Base-by-base conservation (phyloP, 345 rosid species). In the Zanthoxylum bungeanum region DNA sequence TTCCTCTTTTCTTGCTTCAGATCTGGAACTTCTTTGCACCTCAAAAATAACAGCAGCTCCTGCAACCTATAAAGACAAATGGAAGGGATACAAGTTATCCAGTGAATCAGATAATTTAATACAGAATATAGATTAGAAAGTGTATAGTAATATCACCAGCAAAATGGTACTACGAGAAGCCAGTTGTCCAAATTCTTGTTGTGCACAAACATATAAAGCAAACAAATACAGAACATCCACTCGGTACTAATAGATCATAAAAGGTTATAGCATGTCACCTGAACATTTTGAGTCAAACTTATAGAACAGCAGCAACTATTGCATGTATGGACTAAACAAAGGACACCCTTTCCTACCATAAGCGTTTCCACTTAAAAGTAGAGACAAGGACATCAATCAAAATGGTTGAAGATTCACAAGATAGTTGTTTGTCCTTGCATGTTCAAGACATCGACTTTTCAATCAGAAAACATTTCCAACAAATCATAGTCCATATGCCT, bases 1-100 rank as follows among this genome's bases (percentile, higher is more conserved):
- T 68, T 88, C 93, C 85, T 91, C 97, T 71, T 91, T 93, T 80
- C 86, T 79, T 19, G 91, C 96, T 83, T 93, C 98, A 28, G 93
- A 84, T 84, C 87, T 77, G 30, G 96, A 76, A 76, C 82, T 93
- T 87, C 98, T 84, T 71, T 89, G 95, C 71, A 88, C 92, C 81
- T 89, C 93, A 42, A 84, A 88, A 65, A 89, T 80, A 25, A 93
- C 80, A 57, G 90, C 97, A 39, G 76, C 91, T 60, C 89, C 98
- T 37, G 97, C 96, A 76, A 93, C 96, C 97, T 89, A 77, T 40
- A 75, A 56, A 63, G 11, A 16, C 33, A 16, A 67, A 14, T 17
- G 3, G 27, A 24, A 17, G 69, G 28, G 12, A 11, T 55, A 52
- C 50, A 66, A n/a, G 27, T 25, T 53, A 24, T 64, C 12, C 19